Base-by-base conservation (phyloP, 2,329 filamentous ascomycete genomes). In the Paraphaeosphaeria minitans region DNA sequence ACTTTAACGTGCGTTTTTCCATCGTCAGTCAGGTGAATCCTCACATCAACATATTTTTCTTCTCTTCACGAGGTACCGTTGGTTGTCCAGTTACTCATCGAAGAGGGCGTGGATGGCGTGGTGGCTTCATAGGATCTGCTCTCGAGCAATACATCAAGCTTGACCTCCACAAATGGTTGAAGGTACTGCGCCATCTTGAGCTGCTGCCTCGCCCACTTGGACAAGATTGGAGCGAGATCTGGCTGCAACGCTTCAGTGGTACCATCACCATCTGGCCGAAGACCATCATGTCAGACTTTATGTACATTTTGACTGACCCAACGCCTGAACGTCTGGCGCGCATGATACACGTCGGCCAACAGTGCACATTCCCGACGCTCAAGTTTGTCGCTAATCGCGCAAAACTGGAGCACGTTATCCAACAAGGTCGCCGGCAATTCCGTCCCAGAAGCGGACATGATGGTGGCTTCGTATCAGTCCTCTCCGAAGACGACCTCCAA, bases 1-100 rank as follows among this genome's bases (percentile, higher is more conserved):
- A 98, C 73, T 99, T 99, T 82, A 98, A 98, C 75, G 95, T 98
- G 76, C 97, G 96, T 75, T 99, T 98, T 77, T 94, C 91, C 64
- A 93, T 99, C 64, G 95, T 90, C 53, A 87, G 84, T 8, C 86
- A 88, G 79, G 94, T 97, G 50, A 99, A 99, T 75, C 95, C 95
- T 1, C 95, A 99, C 75, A 94, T 99, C 77, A 98, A 97, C 71
- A 87, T 98, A 29, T 99, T 99, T 83, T 98, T 99, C 85, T 99
- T 98, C 82, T 95, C 91, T 31, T 96, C 93, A 0, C 87, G 95
- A 33, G 95, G 95, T 13, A 90, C 91, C 0, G 94, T 98, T 10
- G 95, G 95, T 5, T 89, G 92, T 53, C 95, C 95, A 10, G 95
- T 98, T 19, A 97, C 93, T 0, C 95, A 99, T 77, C 90, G 95